phyloP scores from a whole-genome alignment of 2,329 filamentous ascomycete species.

The Proliferodiscus dingleyae region DNA sequence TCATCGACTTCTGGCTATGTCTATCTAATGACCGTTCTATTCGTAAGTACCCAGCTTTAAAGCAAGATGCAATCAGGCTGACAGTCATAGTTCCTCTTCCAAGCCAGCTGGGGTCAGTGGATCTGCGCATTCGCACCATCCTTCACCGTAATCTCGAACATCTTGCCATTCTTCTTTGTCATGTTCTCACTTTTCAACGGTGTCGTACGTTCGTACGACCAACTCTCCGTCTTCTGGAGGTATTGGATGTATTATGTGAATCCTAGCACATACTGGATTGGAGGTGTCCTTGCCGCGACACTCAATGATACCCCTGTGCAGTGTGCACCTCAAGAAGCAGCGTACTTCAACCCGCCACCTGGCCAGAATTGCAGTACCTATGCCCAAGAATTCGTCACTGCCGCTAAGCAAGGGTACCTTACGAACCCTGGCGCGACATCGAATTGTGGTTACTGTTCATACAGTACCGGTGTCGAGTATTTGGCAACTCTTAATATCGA shows the following conservation, averaged over 20 bases:
- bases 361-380: conserved; percentile 62
- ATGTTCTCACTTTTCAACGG: conserved; percentile 72
- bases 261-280: conserved; percentile 64
- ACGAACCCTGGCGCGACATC: conserved; percentile 52
- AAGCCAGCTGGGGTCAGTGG: conserved; percentile 75
- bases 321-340: conserved; percentile 50
- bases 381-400: conserved; percentile 51
- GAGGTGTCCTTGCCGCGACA: conserved; percentile 62
- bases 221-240: conserved; percentile 32
- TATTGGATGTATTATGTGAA: conserved; percentile 55
- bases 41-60: conserved; percentile 33
- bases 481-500: conserved; percentile 50
- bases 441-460: conserved; percentile 68
- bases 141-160: conserved; percentile 73
- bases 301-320: conserved; percentile 46
- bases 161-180: conserved; percentile 30
- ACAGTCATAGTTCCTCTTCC: conserved; percentile 55
- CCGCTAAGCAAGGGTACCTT: conserved; percentile 53
- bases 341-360: conserved; percentile 59
- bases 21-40: conserved; percentile 73
- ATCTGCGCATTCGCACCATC: conserved; percentile 76
- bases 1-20: conserved; percentile 65
- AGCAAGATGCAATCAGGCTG: background rate
- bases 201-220: conserved; percentile 66
- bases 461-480: conserved; percentile 57